A percentile compares a stretch with the other conserved stretches of the same genome.
phyloP scores from a whole-genome alignment of 768 basidiomycete species.

The Lentinus tigrinus region DNA sequence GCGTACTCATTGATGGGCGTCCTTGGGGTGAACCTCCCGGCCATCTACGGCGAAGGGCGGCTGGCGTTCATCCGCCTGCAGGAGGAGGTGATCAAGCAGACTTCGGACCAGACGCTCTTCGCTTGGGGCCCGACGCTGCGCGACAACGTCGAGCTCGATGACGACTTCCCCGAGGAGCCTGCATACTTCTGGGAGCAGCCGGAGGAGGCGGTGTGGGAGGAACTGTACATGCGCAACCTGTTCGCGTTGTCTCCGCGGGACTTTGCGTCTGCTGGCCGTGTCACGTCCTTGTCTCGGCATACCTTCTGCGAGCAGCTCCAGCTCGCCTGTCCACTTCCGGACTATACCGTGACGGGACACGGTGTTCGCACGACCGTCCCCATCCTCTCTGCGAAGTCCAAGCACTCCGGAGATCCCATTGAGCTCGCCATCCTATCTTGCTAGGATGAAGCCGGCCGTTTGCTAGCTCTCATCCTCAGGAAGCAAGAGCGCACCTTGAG shows the following conservation, averaged over 20 bases:
- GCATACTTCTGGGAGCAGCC: not conserved
- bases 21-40: not conserved
- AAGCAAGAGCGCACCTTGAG: not conserved
- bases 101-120: constrained; percentile 3
- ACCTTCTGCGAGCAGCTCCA: not conserved
- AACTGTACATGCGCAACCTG: not conserved
- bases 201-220: not conserved
- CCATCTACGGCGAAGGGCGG: constrained; percentile 7
- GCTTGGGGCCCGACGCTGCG: not conserved
- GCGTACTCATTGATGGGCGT: constrained; percentile 11
- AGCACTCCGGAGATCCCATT: not conserved
- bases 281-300: not conserved
- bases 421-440: not conserved
- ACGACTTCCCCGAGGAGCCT: not conserved
- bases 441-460: not conserved
- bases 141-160: not conserved
- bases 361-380: constrained; percentile 3
- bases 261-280: not conserved
- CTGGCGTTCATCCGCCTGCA: constrained; percentile 2
- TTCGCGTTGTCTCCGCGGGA: constrained; percentile 1
- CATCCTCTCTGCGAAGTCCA: not conserved
- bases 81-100: constrained; percentile 1
- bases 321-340: not conserved
- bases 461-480: not conserved
- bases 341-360: not conserved